phyloP scores from a whole-genome alignment of 768 basidiomycete species.

The Podaxis pistillaris region DNA sequence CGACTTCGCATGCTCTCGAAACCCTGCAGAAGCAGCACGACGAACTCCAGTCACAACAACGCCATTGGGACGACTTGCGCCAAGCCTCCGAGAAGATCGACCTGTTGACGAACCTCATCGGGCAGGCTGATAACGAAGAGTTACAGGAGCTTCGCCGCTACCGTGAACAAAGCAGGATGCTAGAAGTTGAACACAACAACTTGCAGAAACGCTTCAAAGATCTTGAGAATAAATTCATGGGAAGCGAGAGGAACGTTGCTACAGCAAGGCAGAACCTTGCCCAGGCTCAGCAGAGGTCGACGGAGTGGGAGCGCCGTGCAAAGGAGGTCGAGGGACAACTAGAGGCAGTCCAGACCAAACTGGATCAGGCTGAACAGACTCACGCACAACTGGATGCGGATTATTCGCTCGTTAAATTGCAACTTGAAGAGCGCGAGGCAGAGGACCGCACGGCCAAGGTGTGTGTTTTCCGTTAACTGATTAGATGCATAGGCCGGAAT shows the following conservation, averaged over 20 bases:
- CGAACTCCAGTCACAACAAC: slow-evolving; percentile 56
- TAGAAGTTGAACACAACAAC: slow-evolving; percentile 66
- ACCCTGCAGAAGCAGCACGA: slow-evolving; percentile 62
- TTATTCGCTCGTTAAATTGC: slow-evolving; percentile 60
- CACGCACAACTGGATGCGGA: slow-evolving; percentile 71
- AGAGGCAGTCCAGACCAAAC: slow-evolving; percentile 53
- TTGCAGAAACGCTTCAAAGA: slow-evolving; percentile 76
- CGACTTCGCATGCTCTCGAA: slow-evolving; percentile 46
- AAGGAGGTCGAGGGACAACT: slow-evolving; percentile 68
- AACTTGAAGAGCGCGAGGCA: slow-evolving; percentile 75
- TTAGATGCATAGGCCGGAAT: not conserved
- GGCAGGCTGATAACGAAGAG: slow-evolving; percentile 69
- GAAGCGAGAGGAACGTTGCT: slow-evolving; percentile 57
- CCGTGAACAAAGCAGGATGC: slow-evolving; percentile 58
- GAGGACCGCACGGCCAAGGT: slow-evolving; percentile 70
- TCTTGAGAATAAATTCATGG: slow-evolving; percentile 58
- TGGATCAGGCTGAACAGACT: slow-evolving; percentile 67
- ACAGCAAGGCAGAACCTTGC: slow-evolving; percentile 61
- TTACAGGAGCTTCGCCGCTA: slow-evolving; percentile 64
- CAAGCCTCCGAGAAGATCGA: slow-evolving; percentile 74
- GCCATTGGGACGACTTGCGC: slow-evolving; percentile 77
- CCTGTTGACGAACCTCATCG: slow-evolving; percentile 55
- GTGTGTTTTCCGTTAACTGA: slow-evolving; percentile 11
- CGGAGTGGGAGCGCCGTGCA: slow-evolving; percentile 80
- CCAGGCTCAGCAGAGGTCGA: slow-evolving; percentile 73